phyloP scores from a whole-genome alignment of 495 filamentous ascomycete genomes.

The Neurospora cerealis region DNA sequence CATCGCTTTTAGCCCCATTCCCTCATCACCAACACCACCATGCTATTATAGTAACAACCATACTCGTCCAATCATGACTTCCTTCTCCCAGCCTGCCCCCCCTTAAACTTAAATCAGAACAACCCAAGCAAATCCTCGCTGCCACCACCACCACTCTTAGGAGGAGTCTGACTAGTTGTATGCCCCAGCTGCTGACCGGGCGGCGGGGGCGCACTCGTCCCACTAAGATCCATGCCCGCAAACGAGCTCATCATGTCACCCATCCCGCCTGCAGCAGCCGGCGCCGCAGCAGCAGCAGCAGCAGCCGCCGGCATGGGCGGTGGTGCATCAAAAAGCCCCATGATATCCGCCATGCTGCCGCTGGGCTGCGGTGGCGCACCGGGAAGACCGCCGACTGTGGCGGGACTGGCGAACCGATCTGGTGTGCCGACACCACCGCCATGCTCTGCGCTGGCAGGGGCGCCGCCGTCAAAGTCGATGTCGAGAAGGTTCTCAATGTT shows the following conservation, averaged over 20 bases:
- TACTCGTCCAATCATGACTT: not conserved
- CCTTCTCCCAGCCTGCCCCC: not conserved
- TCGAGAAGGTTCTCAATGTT: conserved; percentile 94
- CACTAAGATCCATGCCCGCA: conserved; percentile 64
- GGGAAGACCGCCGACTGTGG: conserved; percentile 18
- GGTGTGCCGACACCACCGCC: conserved; percentile 65
- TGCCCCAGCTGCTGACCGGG: conserved; percentile 38
- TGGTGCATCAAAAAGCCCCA: conserved; percentile 66
- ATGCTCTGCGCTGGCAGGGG: conserved; percentile 77
- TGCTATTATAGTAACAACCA: not conserved
- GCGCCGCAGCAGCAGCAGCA: not conserved
- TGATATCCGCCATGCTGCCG: conserved; percentile 75
- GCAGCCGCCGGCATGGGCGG: conserved; percentile 18
- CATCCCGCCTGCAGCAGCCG: conserved; percentile 16
- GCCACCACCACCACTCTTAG: conserved; percentile 51
- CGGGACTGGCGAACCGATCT: conserved; percentile 62
- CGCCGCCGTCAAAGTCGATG: conserved; percentile 95
- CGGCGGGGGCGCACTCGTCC: conserved; percentile 46
- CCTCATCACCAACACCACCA: not conserved
- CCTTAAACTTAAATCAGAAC: conserved; percentile 44
- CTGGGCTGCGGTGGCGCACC: conserved; percentile 28
- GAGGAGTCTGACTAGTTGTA: conserved; percentile 6
- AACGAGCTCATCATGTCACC: conserved; percentile 77
- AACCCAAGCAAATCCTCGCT: conserved; percentile 87
- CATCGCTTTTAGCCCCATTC: not conserved